Evolutionary conservation across 176 grass and related monocot genomes (phyloP).

Genomic region (Oryza brachyantha): DNA sequence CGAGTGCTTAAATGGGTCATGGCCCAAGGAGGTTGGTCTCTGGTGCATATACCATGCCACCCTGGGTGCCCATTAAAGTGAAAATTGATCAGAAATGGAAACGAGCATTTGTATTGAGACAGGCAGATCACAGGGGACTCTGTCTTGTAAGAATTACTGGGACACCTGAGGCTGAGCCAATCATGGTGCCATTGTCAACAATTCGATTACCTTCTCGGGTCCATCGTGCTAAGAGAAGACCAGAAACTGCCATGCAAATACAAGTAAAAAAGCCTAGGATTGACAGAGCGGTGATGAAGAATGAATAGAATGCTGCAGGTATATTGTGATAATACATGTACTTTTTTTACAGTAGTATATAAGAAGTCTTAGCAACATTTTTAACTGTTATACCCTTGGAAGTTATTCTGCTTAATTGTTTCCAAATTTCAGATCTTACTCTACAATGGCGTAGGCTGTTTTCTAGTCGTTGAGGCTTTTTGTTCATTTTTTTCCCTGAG

Average conservation of each 20-base stretch:
- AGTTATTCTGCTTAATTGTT: neutral
- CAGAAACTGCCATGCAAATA: constrained; percentile 8
- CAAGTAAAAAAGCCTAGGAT: constrained; percentile 10
- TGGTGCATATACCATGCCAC: neutral
- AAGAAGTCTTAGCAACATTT: neutral
- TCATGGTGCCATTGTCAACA: constrained; percentile 3
- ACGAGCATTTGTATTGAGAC: constrained; percentile 4
- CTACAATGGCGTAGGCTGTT: neutral
- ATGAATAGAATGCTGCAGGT: constrained; percentile 1
- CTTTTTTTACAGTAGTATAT: neutral
- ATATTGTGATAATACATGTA: neutral
- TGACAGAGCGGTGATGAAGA: neutral
- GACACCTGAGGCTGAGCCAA: neutral
- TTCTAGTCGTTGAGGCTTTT: too few species aligned
- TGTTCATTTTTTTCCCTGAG: too few species aligned
- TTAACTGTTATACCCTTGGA: neutral
- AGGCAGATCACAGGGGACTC: constrained; percentile 23
- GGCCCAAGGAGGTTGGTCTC: constrained; percentile 12
- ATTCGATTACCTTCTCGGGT: neutral
- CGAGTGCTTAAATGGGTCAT: constrained; percentile 2
- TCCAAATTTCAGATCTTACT: neutral
- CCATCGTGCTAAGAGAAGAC: neutral
- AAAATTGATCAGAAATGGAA: constrained; percentile 29
- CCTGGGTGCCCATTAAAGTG: constrained; percentile 7
- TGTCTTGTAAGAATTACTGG: constrained; percentile 22